A percentile compares a stretch with the other conserved stretches of the same genome.
These are phyloP conservation scores for Cylindricascospora bacillispora DNA, from an alignment of 1,139 yeast genomes.

Conservation along the genomic window DNA sequence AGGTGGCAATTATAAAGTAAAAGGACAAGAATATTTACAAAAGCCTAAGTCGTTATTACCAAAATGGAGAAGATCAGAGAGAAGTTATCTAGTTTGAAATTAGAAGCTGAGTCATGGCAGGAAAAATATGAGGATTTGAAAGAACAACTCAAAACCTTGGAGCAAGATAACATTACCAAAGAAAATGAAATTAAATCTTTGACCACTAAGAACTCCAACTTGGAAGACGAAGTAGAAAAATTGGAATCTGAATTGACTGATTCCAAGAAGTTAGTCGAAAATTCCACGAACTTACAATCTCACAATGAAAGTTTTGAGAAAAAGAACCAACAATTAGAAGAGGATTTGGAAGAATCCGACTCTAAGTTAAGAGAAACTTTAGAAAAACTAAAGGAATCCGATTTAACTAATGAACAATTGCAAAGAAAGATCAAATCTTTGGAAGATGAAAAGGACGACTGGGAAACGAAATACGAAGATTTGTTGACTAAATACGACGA, in stretches of 20 bases:
- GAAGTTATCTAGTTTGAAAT: slow-evolving; percentile 78
- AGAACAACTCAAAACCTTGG: slow-evolving; percentile 56
- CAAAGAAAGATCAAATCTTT: slow-evolving; percentile 89
- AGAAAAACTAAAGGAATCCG: slow-evolving; percentile 88
- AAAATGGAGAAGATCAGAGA: slow-evolving; percentile 27
- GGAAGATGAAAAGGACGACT: slow-evolving; percentile 83
- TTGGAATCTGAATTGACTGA: slow-evolving; percentile 70
- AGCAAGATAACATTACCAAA: slow-evolving; percentile 62
- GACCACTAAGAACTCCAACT: slow-evolving; percentile 79
- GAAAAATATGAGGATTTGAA: slow-evolving; percentile 86
- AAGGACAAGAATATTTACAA: too few relatives aligned
- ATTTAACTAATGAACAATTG: slow-evolving; percentile 91
- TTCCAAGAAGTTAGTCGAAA: slow-evolving; percentile 83
- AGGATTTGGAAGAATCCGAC: slow-evolving; percentile 87
- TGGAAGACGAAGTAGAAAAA: slow-evolving; percentile 86
- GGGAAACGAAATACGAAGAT: slow-evolving; percentile 89
- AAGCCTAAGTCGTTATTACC: too few relatives aligned
- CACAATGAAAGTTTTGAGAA: slow-evolving; percentile 84
- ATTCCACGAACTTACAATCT: slow-evolving; percentile 78
- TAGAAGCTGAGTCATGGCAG: slow-evolving; percentile 96
- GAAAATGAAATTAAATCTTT: slow-evolving; percentile 92
- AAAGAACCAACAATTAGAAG: slow-evolving; percentile 87
- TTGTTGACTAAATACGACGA: slow-evolving; percentile 65
- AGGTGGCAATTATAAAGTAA: too few relatives aligned
- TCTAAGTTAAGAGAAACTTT: slow-evolving; percentile 87